phyloP scores from a whole-genome alignment of 352 stramenopile genomes.

The Pythium coloratum region DNA sequence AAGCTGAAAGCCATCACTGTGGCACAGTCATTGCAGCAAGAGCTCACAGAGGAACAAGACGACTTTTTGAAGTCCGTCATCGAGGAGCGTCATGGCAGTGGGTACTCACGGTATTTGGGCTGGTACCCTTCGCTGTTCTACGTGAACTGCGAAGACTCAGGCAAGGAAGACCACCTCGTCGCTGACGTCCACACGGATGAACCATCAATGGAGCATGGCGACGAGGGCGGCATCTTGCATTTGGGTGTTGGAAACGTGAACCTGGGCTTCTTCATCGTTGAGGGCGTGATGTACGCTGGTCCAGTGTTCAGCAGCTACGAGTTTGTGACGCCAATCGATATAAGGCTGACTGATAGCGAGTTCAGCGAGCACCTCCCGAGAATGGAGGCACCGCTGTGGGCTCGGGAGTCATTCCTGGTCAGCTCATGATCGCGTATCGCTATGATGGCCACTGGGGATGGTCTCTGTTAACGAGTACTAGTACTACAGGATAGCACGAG shows the following conservation, averaged over 20 bases:
- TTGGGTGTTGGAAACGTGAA: slow-evolving; percentile 32
- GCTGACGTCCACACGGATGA: slow-evolving; percentile 36
- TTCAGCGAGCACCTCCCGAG: slow-evolving; percentile 22
- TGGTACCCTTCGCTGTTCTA: slow-evolving; percentile 45
- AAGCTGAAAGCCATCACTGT: slow-evolving; percentile 20
- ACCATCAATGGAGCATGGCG: slow-evolving; percentile 31
- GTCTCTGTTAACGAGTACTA: too few relatives aligned
- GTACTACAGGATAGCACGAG: neutral
- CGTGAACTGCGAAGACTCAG: slow-evolving; percentile 28
- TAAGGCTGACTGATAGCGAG: slow-evolving; percentile 31
- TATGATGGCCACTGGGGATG: too few relatives aligned
- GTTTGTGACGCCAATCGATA: slow-evolving; percentile 34
- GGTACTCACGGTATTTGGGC: slow-evolving; percentile 21
- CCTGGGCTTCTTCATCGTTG: slow-evolving; percentile 34
- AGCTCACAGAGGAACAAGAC: slow-evolving; percentile 24
- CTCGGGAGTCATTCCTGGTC: slow-evolving; percentile 22
- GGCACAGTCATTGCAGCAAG: slow-evolving; percentile 8
- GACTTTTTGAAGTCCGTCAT: slow-evolving; percentile 30
- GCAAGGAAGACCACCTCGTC: slow-evolving; percentile 34
- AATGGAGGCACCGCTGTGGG: slow-evolving; percentile 24
- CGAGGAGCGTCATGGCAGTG: slow-evolving; percentile 28
- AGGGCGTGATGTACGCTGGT: too few relatives aligned
- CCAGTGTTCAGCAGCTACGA: slow-evolving; percentile 43
- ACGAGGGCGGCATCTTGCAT: slow-evolving; percentile 35
- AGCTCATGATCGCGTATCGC: neutral